phyloP scores from a whole-genome alignment of 768 basidiomycete genomes.

The Russula earlei region DNA sequence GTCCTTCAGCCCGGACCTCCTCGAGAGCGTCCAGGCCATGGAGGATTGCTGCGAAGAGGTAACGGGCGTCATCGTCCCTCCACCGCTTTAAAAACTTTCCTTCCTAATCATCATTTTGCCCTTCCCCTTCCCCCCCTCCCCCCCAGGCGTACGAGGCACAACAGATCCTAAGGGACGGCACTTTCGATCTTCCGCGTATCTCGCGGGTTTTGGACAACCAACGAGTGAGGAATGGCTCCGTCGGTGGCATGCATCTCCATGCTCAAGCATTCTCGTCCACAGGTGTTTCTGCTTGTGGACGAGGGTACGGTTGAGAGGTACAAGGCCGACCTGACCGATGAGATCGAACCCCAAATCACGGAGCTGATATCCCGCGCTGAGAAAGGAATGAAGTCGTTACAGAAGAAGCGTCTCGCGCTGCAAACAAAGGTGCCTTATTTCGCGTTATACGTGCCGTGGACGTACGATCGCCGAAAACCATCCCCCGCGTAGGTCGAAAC shows the following conservation, averaged over 20 bases:
- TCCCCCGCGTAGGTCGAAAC: slow-evolving; percentile 42
- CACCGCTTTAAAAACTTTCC: not conserved
- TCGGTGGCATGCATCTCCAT: too few relatives aligned
- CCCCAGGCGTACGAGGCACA: slow-evolving; percentile 59
- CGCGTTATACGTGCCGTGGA: too few relatives aligned
- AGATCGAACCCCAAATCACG: slow-evolving; percentile 71
- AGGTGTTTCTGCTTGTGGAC: slow-evolving; percentile 71
- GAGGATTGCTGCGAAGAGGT: slow-evolving; percentile 80
- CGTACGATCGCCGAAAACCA: too few relatives aligned
- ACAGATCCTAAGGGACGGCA: slow-evolving; percentile 57
- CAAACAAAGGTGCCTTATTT: slow-evolving; percentile 47
- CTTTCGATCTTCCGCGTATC: slow-evolving; percentile 64
- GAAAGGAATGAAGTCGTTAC: slow-evolving; percentile 50
- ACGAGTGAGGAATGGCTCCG: slow-evolving; percentile 48
- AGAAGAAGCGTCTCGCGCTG: slow-evolving; percentile 52
- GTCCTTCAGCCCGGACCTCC: slow-evolving; percentile 59
- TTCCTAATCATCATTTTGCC: too few relatives aligned
- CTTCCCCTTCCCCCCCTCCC: not conserved
- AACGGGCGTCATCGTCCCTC: not conserved
- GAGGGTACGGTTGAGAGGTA: slow-evolving; percentile 66
- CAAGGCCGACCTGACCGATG: slow-evolving; percentile 65
- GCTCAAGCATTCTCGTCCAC: not conserved
- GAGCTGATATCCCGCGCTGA: slow-evolving; percentile 67
- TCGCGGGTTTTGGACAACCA: slow-evolving; percentile 57
- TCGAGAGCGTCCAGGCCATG: slow-evolving; percentile 69